Base-by-base conservation (phyloP, 1,139 yeast species). In the Magnusiomyces magnusii region DNA sequence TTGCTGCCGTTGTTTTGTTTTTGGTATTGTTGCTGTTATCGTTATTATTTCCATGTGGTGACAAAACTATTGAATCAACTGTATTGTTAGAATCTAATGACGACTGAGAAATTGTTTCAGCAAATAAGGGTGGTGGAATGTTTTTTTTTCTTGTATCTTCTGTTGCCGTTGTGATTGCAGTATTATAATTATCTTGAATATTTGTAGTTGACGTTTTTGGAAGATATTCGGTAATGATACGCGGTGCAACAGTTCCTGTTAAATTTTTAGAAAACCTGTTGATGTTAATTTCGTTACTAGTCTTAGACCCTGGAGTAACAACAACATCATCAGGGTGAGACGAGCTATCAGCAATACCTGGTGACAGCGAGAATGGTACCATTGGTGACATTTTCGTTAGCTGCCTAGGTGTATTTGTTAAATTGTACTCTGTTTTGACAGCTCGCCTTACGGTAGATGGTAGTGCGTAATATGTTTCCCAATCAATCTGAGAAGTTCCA, bases 401-500 rank as follows among this genome's bases (percentile, higher is more conserved):
- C 28, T 39, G 42, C 3, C 28, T 25, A 2, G 58, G 58, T 15
- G 59, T 53, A 19, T 39, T 53, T 1, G 56, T 49, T 15, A 59
- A 23, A 21, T 34, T 21, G 41, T 59, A 59, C 39, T 57, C 59
- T 1, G 42, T 58, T 19, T 54, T 50, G 15, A 59, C 55, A 2
- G 44, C 50, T 27, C 44, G 39, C 34, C 49, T 39, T 2, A 59
- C 28, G 9, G 58, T 47, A 2, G 58, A 47, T 2, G 61, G 61
- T n/a, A 59, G 58, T 24, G 28, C 54, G 31, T 31, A 25, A 34
- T 57, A 59, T 0, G 56, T 54, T 1, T 55, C 51, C 61, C 61
- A 59, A 50, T 59, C 61, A 54, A 59, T 57, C 25, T 42, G 51
- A 13, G 54, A 39, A 39, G 44, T 3, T 3, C 44, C 19, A 39